These are phyloP conservation scores for Nicotiana tabacum DNA, from an alignment of 257 asterid species.

Conservation along the genomic window DNA sequence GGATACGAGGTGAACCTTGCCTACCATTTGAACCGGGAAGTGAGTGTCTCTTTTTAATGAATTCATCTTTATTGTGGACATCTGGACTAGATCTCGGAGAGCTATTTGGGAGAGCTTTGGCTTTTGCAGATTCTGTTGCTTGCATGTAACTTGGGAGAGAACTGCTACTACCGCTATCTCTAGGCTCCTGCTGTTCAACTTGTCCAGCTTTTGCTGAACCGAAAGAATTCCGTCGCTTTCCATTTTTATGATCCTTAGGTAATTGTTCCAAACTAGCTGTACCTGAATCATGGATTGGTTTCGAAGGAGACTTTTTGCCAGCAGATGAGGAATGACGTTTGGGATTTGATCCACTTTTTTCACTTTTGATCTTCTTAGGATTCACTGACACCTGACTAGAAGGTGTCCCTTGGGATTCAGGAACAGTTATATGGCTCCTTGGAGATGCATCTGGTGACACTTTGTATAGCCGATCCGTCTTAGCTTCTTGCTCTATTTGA, in stretches of 20 bases:
- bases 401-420: constrained; percentile 80
- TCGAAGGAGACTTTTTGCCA: constrained; percentile 44
- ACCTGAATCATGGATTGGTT: constrained; percentile 41
- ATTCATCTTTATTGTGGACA: constrained; percentile 61
- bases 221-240: constrained; percentile 67
- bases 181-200: constrained; percentile 78
- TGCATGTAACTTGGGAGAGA: constrained; percentile 96
- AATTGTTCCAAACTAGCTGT: constrained; percentile 52
- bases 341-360: constrained; percentile 37
- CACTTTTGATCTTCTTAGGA: constrained; percentile 50
- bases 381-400: constrained; percentile 64
- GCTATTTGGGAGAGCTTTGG: constrained; percentile 65
- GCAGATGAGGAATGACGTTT: constrained; percentile 48
- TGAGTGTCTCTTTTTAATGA: constrained; percentile 76
- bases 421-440: constrained; percentile 49
- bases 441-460: constrained; percentile 80
- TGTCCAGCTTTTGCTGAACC: constrained; percentile 58
- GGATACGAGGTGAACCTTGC: constrained; percentile 88
- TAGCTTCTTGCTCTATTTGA: constrained; percentile 39
- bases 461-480: constrained; percentile 29
- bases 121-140: constrained; percentile 95
- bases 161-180: constrained; percentile 66
- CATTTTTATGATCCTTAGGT: constrained; percentile 51
- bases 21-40: constrained; percentile 67
- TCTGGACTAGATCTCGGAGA: constrained; percentile 98